These are phyloP conservation scores for Coemansia sp. DNA, from an alignment of 192 early-diverging fungal genomes.

Conservation along the genomic window DNA sequence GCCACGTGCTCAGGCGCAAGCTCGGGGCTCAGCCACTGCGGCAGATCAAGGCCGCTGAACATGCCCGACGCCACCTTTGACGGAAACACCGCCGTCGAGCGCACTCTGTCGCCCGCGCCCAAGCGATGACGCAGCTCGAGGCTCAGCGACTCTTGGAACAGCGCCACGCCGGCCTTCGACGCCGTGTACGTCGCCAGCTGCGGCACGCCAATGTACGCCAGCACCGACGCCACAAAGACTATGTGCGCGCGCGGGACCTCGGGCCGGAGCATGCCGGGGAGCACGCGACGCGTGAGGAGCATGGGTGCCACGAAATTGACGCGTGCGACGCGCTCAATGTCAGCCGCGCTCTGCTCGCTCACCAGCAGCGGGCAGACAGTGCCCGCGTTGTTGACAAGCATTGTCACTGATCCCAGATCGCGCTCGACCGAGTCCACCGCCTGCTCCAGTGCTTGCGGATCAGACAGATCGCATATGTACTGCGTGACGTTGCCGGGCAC, in stretches of 20 bases:
- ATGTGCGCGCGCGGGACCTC: slow-evolving; percentile 65
- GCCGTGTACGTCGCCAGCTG: slow-evolving; percentile 75
- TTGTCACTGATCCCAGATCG: slow-evolving; percentile 71
- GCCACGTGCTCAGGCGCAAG: slow-evolving; percentile 64
- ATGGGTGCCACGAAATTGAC: slow-evolving; percentile 77
- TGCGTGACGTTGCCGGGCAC: slow-evolving; percentile 7
- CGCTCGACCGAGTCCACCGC: slow-evolving; percentile 18
- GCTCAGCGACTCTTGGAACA: slow-evolving; percentile 76
- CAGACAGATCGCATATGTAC: slow-evolving; percentile 47
- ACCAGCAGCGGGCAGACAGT: slow-evolving; percentile 64
- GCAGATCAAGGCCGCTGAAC: slow-evolving; percentile 68
- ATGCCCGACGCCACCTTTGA: slow-evolving; percentile 73
- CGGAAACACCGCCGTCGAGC: slow-evolving; percentile 66
- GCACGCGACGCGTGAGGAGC: slow-evolving; percentile 66
- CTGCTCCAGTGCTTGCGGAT: slow-evolving; percentile 12
- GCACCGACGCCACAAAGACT: slow-evolving; percentile 54
- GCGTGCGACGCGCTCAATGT: slow-evolving; percentile 63
- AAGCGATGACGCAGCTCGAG: slow-evolving; percentile 69
- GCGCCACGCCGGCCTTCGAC: slow-evolving; percentile 71
- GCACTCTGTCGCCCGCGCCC: slow-evolving; percentile 57
- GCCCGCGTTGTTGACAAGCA: slow-evolving; percentile 85
- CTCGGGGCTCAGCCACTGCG: slow-evolving; percentile 64
- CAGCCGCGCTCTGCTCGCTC: slow-evolving; percentile 60
- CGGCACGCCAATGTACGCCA: slow-evolving; percentile 52
- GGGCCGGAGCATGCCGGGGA: slow-evolving; percentile 71